Conservation (phyloP, 2,329 filamentous ascomycete species). For the Clarireedia hainanense region DNA sequence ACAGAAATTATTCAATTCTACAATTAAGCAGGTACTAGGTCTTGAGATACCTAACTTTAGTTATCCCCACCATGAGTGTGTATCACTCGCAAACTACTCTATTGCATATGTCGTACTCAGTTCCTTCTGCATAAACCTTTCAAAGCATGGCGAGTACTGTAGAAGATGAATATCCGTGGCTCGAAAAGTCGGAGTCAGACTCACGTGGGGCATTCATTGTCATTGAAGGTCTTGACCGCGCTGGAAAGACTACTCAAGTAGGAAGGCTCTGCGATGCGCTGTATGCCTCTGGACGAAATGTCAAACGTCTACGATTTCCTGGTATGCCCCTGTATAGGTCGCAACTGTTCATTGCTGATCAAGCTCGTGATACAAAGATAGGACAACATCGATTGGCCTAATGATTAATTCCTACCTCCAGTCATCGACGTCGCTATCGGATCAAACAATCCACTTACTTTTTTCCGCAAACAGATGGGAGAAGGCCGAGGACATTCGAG, state of each 20-base stretch:
- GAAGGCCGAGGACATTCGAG: slow-evolving; percentile 35
- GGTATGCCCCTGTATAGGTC: slow-evolving; percentile 34
- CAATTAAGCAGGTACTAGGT: no score
- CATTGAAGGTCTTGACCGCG: slow-evolving; percentile 63
- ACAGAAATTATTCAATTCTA: no score
- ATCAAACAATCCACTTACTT: slow-evolving; percentile 64
- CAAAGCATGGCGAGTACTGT: slow-evolving; percentile 12
- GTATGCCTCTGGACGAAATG: slow-evolving; percentile 39
- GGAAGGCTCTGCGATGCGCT: slow-evolving; percentile 47
- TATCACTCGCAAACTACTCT: no score
- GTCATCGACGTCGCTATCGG: slow-evolving; percentile 51
- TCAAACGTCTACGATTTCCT: slow-evolving; percentile 58
- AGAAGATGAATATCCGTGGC: slow-evolving; percentile 16
- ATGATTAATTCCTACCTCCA: slow-evolving; percentile 62
- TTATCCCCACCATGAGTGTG: no score
- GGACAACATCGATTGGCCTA: slow-evolving; percentile 58
- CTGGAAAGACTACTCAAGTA: slow-evolving; percentile 68
- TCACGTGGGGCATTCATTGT: slow-evolving; percentile 56
- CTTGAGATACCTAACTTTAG: no score
- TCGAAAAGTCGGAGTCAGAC: slow-evolving; percentile 21
- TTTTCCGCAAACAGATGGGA: slow-evolving; percentile 73
- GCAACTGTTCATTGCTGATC: not conserved
- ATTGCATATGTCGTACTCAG: no score
- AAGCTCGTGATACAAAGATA: slow-evolving; percentile 37
- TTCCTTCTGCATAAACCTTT: no score